Conservation (phyloP, 2,329 filamentous ascomycete species). For the Esteya vermicola region DNA sequence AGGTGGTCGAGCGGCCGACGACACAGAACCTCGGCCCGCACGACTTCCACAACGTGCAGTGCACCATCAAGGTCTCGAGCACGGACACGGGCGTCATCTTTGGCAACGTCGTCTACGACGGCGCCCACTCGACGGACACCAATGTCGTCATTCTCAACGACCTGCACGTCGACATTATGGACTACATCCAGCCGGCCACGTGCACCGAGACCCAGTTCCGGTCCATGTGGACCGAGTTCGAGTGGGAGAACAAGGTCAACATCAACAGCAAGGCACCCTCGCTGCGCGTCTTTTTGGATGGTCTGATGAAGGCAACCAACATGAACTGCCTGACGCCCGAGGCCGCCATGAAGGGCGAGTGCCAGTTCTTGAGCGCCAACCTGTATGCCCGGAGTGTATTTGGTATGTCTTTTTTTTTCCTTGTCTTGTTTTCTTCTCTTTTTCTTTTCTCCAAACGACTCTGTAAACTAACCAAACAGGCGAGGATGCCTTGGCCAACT, state of each 20-base stretch:
- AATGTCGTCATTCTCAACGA: conserved; percentile 98
- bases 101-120: conserved; percentile 96
- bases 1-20: conserved; percentile 91
- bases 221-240: conserved; percentile 99
- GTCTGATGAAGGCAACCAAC: conserved; percentile 95
- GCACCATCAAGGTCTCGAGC: conserved; percentile 86
- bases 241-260: conserved; percentile 99
- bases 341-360: conserved; percentile 91
- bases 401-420: conserved; percentile 48
- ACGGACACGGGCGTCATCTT: conserved; percentile 98
- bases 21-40: conserved; percentile 92
- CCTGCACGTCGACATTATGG: conserved; percentile 98
- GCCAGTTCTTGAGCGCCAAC: conserved; percentile 94
- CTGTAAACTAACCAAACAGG: conserved; percentile 49
- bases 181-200: conserved; percentile 94
- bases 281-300: conserved; percentile 79
- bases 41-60: conserved; percentile 96
- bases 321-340: conserved; percentile 97
- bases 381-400: conserved; percentile 94
- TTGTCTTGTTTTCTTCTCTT: not conserved
- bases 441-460: too few relatives aligned
- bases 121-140: conserved; percentile 77
- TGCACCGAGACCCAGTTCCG: conserved; percentile 98
- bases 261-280: conserved; percentile 96
- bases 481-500: conserved; percentile 92